Evolutionary conservation across 1,139 yeast species (phyloP).

Genomic region (Debaryomycetaceae sp.): DNA sequence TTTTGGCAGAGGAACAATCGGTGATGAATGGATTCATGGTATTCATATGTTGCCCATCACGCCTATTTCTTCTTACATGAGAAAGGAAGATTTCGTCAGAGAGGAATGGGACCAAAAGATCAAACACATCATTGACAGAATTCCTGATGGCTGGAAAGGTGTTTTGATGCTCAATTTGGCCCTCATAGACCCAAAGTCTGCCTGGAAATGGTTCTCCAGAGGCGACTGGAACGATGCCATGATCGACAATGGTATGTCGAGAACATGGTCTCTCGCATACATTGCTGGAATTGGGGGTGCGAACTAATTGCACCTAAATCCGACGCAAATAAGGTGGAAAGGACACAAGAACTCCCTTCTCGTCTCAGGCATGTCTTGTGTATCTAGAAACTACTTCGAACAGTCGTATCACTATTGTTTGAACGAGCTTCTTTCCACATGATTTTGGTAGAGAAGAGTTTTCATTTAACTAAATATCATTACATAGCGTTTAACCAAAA

Average conservation of each 20-base stretch:
- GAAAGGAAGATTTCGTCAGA: conserved; percentile 32
- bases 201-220: conserved; percentile 41
- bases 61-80: conserved; percentile 39
- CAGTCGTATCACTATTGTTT: no score
- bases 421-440: no score
- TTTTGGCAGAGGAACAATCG: conserved; percentile 43
- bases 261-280: conserved; percentile 45
- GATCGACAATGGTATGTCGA: conserved; percentile 44
- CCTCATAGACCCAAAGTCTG: conserved; percentile 30
- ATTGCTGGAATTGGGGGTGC: conserved; percentile 38
- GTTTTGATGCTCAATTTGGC: conserved; percentile 40
- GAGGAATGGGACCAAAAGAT: conserved; percentile 45
- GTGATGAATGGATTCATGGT: conserved; percentile 47
- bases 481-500: no score
- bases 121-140: conserved; percentile 26
- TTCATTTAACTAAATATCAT: no score
- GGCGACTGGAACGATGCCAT: conserved; percentile 35
- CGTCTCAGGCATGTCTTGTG: no score
- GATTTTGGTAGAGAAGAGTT: no score
- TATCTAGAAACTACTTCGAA: no score
- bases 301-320: background rate
- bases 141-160: conserved; percentile 48
- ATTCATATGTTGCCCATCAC: conserved; percentile 49
- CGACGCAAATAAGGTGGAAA: no score
- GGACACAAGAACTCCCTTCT: no score